Percentiles rank a stretch among this genome's conserved stretches.
phyloP scores from a whole-genome alignment of 768 basidiomycete species.

The Auriculariales sp. region DNA sequence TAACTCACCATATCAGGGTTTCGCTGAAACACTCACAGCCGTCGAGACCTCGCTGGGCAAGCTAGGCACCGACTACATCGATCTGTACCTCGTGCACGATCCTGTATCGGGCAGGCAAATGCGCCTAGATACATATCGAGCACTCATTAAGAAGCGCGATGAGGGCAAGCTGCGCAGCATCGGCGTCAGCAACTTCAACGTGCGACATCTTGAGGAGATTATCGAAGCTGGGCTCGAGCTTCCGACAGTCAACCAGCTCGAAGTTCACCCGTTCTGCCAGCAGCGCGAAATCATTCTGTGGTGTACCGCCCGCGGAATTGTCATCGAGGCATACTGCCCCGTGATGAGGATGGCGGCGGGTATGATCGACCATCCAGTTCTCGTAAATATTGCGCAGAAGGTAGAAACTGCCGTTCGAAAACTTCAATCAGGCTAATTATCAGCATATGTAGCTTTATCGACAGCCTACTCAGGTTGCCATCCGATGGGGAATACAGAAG shows the following conservation, averaged over 20 bases:
- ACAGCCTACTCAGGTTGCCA: too few relatives aligned
- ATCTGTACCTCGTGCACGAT: slow-evolving; percentile 70
- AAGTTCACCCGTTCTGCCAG: slow-evolving; percentile 67
- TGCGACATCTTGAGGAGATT: slow-evolving; percentile 63
- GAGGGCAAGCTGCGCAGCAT: slow-evolving; percentile 51
- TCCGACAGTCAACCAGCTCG: slow-evolving; percentile 72
- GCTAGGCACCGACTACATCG: slow-evolving; percentile 53
- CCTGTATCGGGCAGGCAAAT: slow-evolving; percentile 46
- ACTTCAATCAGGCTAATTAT: too few relatives aligned
- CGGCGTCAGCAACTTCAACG: slow-evolving; percentile 80
- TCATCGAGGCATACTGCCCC: slow-evolving; percentile 65
- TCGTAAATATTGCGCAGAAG: slow-evolving; percentile 43
- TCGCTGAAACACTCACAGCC: slow-evolving; percentile 40
- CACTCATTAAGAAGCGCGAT: slow-evolving; percentile 44
- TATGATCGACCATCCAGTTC: slow-evolving; percentile 34
- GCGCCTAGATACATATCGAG: slow-evolving; percentile 59
- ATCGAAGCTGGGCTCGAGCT: slow-evolving; percentile 40
- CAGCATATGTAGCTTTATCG: too few relatives aligned
- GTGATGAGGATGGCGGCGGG: slow-evolving; percentile 38
- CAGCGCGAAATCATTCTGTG: slow-evolving; percentile 29
- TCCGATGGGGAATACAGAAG: too few relatives aligned
- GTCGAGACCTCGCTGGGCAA: slow-evolving; percentile 46
- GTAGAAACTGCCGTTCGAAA: too few relatives aligned
- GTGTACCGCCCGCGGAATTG: slow-evolving; percentile 43
- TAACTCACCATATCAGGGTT: slow-evolving; percentile 40